These are phyloP conservation scores for Syzygium oleosum DNA, from an alignment of 345 rosid genomes.

Conservation along the genomic window DNA sequence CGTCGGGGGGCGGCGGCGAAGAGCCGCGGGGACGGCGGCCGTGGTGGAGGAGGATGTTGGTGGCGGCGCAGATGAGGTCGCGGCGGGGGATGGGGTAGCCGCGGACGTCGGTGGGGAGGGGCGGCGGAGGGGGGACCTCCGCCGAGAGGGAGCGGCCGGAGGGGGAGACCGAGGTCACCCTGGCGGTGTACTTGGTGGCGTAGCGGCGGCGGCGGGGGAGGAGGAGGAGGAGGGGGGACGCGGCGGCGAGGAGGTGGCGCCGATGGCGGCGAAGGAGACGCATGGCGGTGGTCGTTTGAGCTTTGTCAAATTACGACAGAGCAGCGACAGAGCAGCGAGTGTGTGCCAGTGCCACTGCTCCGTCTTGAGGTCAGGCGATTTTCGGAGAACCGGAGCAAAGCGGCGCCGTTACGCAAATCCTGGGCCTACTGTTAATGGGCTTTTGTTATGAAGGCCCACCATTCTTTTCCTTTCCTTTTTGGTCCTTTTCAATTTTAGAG, in stretches of 20 bases:
- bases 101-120: conserved; percentile 52
- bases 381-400: neutral
- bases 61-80: conserved; percentile 62
- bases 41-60: conserved; percentile 38
- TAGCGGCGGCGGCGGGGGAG: conserved; percentile 27
- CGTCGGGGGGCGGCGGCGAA: neutral
- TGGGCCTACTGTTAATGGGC: neutral
- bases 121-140: conserved; percentile 49
- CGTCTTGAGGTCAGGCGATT: neutral
- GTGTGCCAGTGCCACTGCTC: neutral
- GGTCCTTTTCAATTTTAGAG: neutral
- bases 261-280: neutral
- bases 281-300: neutral
- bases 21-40: conserved; percentile 2
- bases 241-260: neutral
- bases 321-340: neutral
- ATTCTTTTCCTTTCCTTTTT: neutral
- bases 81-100: conserved; percentile 80
- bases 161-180: conserved; percentile 65
- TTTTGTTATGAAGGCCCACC: neutral
- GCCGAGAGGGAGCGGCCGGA: conserved; percentile 73
- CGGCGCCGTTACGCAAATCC: neutral
- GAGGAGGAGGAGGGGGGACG: neutral
- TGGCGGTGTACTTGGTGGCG: conserved; percentile 70
- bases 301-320: neutral